phyloP scores from a whole-genome alignment of 116 monocot genomes.

The Dioscorea cayenensis region DNA sequence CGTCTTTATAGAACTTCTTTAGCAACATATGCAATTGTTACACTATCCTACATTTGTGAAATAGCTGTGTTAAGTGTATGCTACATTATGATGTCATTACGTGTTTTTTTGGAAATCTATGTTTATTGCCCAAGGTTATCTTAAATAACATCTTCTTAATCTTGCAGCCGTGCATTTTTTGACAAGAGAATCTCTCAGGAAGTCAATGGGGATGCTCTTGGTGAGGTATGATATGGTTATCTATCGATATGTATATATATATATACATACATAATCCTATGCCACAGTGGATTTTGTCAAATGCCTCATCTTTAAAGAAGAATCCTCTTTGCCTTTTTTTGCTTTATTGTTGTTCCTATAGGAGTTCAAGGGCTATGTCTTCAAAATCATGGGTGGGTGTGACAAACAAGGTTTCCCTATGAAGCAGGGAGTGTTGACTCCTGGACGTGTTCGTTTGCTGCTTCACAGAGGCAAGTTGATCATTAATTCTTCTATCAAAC shows the following conservation, averaged over 20 bases:
- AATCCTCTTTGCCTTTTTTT: background rate
- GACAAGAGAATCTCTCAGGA: conserved; percentile 72
- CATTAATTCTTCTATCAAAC: background rate
- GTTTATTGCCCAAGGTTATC: no score
- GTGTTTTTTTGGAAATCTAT: background rate
- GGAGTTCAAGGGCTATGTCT: conserved; percentile 60
- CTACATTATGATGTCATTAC: background rate
- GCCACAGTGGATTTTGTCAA: background rate
- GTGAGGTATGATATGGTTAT: conserved; percentile 27
- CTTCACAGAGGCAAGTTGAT: conserved; percentile 31
- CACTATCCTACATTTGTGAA: no score
- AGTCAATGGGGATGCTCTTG: conserved; percentile 52
- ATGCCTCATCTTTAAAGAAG: no score
- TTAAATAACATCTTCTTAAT: background rate
- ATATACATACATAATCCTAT: no score
- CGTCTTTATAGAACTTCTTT: no score
- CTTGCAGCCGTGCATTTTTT: conserved; percentile 38
- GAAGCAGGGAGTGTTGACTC: conserved; percentile 57
- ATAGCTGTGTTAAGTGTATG: no score
- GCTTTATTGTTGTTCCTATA: background rate
- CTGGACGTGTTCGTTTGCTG: conserved; percentile 46
- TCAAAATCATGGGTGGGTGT: conserved; percentile 65
- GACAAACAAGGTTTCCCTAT: conserved; percentile 63
- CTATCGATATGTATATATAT: background rate
- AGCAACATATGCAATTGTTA: no score